Evolutionary conservation across 78 protist species (phyloP).

Genomic region (Bigelowiella natans): DNA sequence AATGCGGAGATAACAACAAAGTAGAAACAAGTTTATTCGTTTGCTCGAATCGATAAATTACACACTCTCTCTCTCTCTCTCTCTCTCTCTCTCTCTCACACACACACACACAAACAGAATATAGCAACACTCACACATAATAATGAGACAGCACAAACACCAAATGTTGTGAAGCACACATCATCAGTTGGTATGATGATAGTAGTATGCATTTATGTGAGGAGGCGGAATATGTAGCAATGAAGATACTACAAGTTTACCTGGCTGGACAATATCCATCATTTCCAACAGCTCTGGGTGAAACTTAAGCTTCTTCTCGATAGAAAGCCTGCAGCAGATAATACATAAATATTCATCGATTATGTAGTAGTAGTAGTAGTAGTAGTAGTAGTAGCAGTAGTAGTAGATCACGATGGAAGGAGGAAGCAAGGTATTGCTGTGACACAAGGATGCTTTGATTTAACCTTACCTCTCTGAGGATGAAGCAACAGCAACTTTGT

Average conservation of each 20-base stretch:
- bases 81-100: no score
- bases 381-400: neutral
- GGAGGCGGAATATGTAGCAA: neutral
- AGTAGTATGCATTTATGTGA: no score
- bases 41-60: no score
- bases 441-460: no score
- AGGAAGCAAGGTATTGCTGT: no score
- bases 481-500: neutral
- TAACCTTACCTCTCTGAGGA: neutral
- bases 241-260: neutral
- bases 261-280: neutral
- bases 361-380: neutral
- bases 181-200: no score
- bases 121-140: no score
- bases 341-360: neutral
- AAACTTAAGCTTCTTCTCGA: neutral
- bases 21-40: no score
- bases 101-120: no score
- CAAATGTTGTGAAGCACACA: no score
- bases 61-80: no score
- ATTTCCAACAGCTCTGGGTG: neutral
- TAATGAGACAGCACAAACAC: no score
- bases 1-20: neutral
- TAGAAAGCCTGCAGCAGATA: neutral
- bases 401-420: neutral